Evolutionary conservation across 1,139 yeast genomes (phyloP), one percentile per base, ranked within the genome.

Genomic region (Scheffersomyces quercinus): DNA sequence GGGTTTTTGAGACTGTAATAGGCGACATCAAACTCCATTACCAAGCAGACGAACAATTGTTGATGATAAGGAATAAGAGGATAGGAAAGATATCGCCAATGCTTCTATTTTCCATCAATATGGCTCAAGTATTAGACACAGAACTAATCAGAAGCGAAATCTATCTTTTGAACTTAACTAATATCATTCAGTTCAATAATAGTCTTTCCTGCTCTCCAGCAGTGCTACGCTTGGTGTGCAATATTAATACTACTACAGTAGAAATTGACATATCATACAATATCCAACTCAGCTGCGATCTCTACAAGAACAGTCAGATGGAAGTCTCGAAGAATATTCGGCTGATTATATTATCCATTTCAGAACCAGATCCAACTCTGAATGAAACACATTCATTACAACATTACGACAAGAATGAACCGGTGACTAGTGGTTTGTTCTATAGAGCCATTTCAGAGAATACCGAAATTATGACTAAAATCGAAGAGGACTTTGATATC

Each of bases 381-480:
- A 31, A 31, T 31, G 35, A 31, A 14, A n/a, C 24, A 4, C 35
- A 31, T 14, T 14, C 10, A 8, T n/a, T 31, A n/a, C 24, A 11
- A 10, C 16, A 31, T 14, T 31, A 31, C 20, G 20, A 4, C 20
- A 31, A 31, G 7, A 15, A 20, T 7, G 35, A 31, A 31, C 5
- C 10, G 3, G 35, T 31, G n/a, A 31, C 35, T n/a, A 31, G 35
- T 14, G 35, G 35, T 36, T 28, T 47, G 6, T 74, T 74, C 46
- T 74, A 73, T 51, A 64, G 62, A 33, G 45, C 66, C 3, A 64
- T 73, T 39, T 61, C 74, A 3, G 65, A 64, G 16, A 52, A 62
- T 44, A 71, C 78, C 1, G 48, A 53, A 5, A 38, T 41, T 5
- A 47, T 70, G 37, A 59, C 67, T 0, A 36, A 43, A 0, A 50